Base-by-base conservation (phyloP, 345 rosid species). In the Carallia pectinifolia region DNA sequence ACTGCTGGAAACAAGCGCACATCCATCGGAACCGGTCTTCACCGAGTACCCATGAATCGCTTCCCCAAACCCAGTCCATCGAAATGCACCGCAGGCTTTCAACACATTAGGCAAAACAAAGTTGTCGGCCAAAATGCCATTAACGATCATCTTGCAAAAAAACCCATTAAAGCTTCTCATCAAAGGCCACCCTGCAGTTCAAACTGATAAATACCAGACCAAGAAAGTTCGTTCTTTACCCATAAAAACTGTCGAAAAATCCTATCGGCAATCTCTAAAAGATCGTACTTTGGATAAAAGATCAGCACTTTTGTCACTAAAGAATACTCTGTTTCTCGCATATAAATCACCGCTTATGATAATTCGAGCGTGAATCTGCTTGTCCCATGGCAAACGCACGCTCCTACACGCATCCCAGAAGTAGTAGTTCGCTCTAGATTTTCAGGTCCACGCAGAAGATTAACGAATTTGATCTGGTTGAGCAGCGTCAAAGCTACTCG, bases 191-290 rank as follows among this genome's bases (percentile, higher is more conserved):
- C 72, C 92, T 84, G 61, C 90, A 87, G 18, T 78, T 62, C 79
- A 92, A 74, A 56, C 96, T 89, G 61, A 87, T 80, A 29, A 90
- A 23, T 72, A 30, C 95, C 93, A 55, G 96, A 95, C 96, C 98
- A 90, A 13, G 96, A 87, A 67, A 87, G 90, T 66, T 81, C 90
- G 71, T 86, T 92, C 27, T 77, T 72, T 31, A 79, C 71, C 73
- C 76, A 77, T 71, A 86, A 64, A 62, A 23, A 23, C 80, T 81
- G 18, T 23, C 67, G 33, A 75, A 90, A 88, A 58, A 84, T 72
- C 53, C 8, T 12, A 68, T 70, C 74, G 9, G 96, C 84, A 54
- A 66, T 72, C 23, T 86, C 89, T 5, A 77, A 82, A 23, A 23
- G 23, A 23, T 23, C 23, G 23, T 23, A 23, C 23, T 23, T 23